Evolutionary conservation across 768 basidiomycete genomes (phyloP), one percentile per base, ranked within the genome.

Genomic region (Russula sp.): DNA sequence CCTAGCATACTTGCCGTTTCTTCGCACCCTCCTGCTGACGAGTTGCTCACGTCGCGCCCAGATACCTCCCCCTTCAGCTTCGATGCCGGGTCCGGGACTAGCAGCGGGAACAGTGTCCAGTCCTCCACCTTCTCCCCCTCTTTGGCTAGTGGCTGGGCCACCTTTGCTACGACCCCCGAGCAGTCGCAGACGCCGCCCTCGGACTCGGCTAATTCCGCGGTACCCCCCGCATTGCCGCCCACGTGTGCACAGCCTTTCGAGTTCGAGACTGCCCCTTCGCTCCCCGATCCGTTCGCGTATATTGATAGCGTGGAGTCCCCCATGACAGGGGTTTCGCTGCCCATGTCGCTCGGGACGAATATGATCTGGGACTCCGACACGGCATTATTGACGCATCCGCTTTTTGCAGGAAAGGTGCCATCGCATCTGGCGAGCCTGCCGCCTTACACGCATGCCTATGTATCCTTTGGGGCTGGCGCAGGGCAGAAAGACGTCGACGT

Each of bases 401-500:
- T 73, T 57, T 69, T 79, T 70, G 64, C 75, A 54, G 59, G 71
- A 62, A 26, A 61, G n/a, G n/a, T 60, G 14, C 57, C 53, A 14
- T 34, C 76, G 65, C 72, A 77, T 49, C 76, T 77, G 44, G 73
- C 82, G 64, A 80, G 82, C 6, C 80, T 81, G 56, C 84, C 90
- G 32, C 78, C 87, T 38, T 79, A 92, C 72, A 75, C 85, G 2
- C 83, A 89, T 59, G 89, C 88, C 40, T 94, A 84, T 72, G 86
- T 94, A 11, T 90, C 92, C 0, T 92, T 95, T 69, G 92, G 92
- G 24, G 87, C 93, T 6, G 94, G 94, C 2, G 86, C 86, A 78
- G 79, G 83, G 32, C 92, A 94, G 74, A 93, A 92, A 72, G 86
- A 92, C 65, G 79, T 96, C 49, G 94, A 96, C 71, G 79, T 80